Conservation (phyloP, 768 basidiomycete species). For the Boletus reticulatus region DNA sequence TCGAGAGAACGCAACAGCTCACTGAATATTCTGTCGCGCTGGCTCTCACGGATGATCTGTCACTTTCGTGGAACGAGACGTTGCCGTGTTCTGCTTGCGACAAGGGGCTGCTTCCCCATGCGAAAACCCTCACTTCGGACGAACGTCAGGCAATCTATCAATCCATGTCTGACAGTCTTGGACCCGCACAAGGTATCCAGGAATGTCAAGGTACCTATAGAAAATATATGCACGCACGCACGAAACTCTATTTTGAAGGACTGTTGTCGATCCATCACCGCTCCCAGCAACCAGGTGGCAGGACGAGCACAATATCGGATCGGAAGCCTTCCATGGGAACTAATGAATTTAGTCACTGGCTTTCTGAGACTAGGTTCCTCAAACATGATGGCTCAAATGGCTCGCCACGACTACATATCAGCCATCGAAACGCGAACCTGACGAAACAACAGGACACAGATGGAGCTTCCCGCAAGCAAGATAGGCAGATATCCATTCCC, state of each 20-base stretch:
- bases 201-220: conserved; percentile 54
- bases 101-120: conserved; percentile 12
- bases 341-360: conserved; percentile 32
- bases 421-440: conserved; percentile 14
- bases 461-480: conserved; percentile 3
- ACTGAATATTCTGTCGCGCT: conserved; percentile 12
- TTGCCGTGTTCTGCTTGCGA: conserved; percentile 22
- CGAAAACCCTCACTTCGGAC: conserved; percentile 35
- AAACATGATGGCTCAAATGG: conserved; percentile 16
- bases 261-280: conserved; percentile 25
- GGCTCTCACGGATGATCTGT: conserved; percentile 8
- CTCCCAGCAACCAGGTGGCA: conserved; percentile 10
- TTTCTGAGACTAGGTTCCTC: conserved; percentile 29
- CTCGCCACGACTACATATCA: conserved; percentile 8
- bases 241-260: conserved; percentile 46
- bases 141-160: conserved; percentile 54
- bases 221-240: conserved; percentile 48
- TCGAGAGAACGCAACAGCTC: conserved; percentile 29
- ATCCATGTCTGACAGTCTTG: conserved; percentile 47
- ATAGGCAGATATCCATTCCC: conserved; percentile 6
- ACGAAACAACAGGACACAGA: conserved; percentile 7
- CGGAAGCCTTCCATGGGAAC: conserved; percentile 13
- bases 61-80: conserved; percentile 10
- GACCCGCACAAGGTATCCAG: conserved; percentile 43
- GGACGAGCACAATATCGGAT: conserved; percentile 7